Percentiles rank a stretch among this genome's conserved stretches.
Conservation (phyloP, 768 basidiomycete species). For the Pulveroboletus sp. region DNA sequence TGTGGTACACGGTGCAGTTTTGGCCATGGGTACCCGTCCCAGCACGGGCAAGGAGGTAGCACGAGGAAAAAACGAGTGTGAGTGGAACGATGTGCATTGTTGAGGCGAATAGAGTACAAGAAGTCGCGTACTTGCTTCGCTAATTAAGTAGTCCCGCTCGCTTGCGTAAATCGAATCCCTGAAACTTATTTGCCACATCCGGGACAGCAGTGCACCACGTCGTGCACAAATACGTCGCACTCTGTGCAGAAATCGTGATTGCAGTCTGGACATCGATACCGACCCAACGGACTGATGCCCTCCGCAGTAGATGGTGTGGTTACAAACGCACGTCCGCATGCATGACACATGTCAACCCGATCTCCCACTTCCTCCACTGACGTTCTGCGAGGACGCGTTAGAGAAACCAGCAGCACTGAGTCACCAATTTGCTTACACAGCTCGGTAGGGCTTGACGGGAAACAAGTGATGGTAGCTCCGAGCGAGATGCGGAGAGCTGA, state of each 20-base stretch:
- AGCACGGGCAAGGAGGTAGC: slow-evolving; percentile 39
- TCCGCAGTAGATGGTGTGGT: slow-evolving; percentile 42
- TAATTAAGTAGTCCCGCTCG: neutral
- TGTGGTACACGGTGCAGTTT: slow-evolving; percentile 53
- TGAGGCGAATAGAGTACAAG: neutral
- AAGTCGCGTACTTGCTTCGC: neutral
- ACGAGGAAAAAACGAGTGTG: slow-evolving; percentile 56
- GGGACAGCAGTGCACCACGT: slow-evolving; percentile 93
- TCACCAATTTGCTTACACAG: slow-evolving; percentile 61
- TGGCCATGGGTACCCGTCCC: slow-evolving; percentile 46
- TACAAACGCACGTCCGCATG: slow-evolving; percentile 75
- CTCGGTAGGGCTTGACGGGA: slow-evolving; percentile 82
- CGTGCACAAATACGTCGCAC: slow-evolving; percentile 95
- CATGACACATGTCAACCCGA: slow-evolving; percentile 57
- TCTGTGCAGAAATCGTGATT: slow-evolving; percentile 87
- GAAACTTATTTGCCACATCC: slow-evolving; percentile 65
- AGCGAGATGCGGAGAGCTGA: slow-evolving; percentile 95
- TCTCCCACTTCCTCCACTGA: slow-evolving; percentile 37
- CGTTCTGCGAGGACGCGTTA: slow-evolving; percentile 30
- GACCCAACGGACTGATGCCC: slow-evolving; percentile 79
- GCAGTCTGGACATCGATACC: slow-evolving; percentile 91
- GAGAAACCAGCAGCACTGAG: slow-evolving; percentile 1
- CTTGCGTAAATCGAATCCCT: neutral
- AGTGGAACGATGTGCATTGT: slow-evolving; percentile 21
- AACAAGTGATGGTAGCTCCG: slow-evolving; percentile 95